A percentile compares a stretch with the other conserved stretches of the same genome.
phyloP scores from a whole-genome alignment of 768 basidiomycete species.

The Lepiota subincarnata region DNA sequence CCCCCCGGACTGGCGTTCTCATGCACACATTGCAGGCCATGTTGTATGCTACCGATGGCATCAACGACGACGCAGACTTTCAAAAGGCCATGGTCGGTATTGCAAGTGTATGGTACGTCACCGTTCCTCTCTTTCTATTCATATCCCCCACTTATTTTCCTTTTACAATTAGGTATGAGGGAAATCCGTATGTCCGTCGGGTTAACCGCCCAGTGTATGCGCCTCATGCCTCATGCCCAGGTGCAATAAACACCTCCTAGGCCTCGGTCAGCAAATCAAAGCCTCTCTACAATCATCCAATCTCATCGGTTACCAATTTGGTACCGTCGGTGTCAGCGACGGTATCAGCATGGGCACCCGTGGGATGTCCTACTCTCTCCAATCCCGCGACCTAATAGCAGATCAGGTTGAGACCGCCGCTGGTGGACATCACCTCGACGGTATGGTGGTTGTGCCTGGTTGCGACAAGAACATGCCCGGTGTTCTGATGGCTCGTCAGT shows the following conservation, averaged over 20 bases:
- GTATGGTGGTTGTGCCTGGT: constrained; percentile 94
- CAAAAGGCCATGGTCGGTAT: constrained; percentile 97
- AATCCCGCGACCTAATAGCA: constrained; percentile 95
- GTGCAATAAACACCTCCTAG: constrained; percentile 93
- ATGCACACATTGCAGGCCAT: constrained; percentile 63
- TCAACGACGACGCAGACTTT: constrained; percentile 77
- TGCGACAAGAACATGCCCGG: constrained; percentile 99
- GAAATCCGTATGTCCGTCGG: constrained; percentile 82
- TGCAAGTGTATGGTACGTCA: constrained; percentile 87
- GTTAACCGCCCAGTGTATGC: background rate
- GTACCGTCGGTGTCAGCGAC: constrained; percentile 96
- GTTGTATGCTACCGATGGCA: constrained; percentile 97
- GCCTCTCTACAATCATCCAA: constrained; percentile 64
- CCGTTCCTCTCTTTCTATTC: constrained; percentile 1
- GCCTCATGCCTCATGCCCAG: constrained; percentile 35
- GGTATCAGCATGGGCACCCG: constrained; percentile 97
- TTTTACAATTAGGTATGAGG: constrained; percentile 80
- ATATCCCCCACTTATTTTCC: constrained; percentile 8
- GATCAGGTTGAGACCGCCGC: constrained; percentile 96
- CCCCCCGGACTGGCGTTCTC: background rate
- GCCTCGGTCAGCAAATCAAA: constrained; percentile 84
- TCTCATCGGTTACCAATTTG: constrained; percentile 95
- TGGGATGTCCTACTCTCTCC: constrained; percentile 94
- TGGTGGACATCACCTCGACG: constrained; percentile 97
- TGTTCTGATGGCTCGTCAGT: constrained; percentile 91